Evolutionary conservation across 352 stramenopile genomes (phyloP), one percentile per base, ranked within the genome.

Genomic region (Phytophthora multivora): DNA sequence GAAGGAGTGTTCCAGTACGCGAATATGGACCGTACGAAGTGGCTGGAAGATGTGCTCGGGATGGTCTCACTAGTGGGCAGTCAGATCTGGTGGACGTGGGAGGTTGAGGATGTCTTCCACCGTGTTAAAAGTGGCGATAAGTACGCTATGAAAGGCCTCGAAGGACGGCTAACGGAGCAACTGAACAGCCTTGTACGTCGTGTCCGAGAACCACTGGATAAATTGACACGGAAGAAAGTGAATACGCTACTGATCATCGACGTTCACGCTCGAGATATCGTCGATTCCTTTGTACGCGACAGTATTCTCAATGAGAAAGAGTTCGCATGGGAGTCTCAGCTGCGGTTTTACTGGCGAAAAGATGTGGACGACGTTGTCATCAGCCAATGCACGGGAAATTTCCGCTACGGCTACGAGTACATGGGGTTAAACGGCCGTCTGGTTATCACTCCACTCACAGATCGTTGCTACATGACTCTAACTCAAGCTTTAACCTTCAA

Each of bases 51-150:
- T 10, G 86, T 95, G 3, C 56, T 98, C 13, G 93, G 93, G 0
- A 98, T 98, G 93, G 93, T 98, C 7, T 90, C 89, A 1, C 80
- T 98, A 3, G 89, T 95, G 0, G 94, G 92, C 18, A 96, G 83
- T 59, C 94, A 98, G 59, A 97, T 98, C 38, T 97, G 90, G 91
- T 98, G 91, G 91, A 98, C 91, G 0, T 97, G 91, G 90, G 86
- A 98, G 46, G 92, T 98, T 33, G 93, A 98, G 52, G 92, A 98
- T 50, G 89, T 96, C 5, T 98, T 98, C 40, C 75, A 86, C 16
- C 82, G 85, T 8, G 93, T 97, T 28, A 92, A 91, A 56, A 69
- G 63, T 18, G 93, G 92, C 6, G 94, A 97, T 65, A 98, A 97
- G 63, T 97, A 97, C 52, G 94, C 91, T 2, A 97, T 98, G 85